Evolutionary conservation across 2,329 filamentous ascomycete species (phyloP).

Genomic region (Metarhizium sp.): DNA sequence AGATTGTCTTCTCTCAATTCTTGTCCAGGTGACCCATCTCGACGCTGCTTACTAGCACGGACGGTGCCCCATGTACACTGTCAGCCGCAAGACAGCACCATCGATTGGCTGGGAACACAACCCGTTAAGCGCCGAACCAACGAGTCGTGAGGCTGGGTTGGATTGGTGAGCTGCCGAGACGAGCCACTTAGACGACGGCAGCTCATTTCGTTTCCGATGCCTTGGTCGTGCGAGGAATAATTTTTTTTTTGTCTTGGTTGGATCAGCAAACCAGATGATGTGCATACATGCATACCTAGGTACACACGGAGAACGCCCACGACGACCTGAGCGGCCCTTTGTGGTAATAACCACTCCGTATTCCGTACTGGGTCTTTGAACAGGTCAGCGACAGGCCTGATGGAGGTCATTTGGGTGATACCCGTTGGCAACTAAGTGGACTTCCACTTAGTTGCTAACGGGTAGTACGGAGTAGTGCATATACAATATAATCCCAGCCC

Average conservation of each 20-base stretch:
- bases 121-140: slow-evolving; percentile 1
- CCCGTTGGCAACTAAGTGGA: too few relatives aligned
- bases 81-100: neutral
- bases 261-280: neutral
- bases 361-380: neutral
- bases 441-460: too few relatives aligned
- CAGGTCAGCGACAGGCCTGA: neutral
- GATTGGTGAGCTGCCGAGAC: neutral
- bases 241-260: neutral
- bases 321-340: neutral
- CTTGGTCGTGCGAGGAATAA: neutral
- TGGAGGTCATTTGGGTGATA: neutral
- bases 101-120: neutral
- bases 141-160: neutral
- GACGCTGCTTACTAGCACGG: neutral
- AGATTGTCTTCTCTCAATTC: neutral
- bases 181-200: neutral
- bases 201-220: neutral
- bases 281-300: neutral
- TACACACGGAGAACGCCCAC: too few relatives aligned
- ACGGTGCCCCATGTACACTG: too few relatives aligned
- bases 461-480: too few relatives aligned
- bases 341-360: neutral
- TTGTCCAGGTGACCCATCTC: neutral
- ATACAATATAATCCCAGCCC: too few relatives aligned